These are phyloP conservation scores for Silene noctiflora DNA, from an alignment of 179 eudicot genomes.

Conservation along the genomic window DNA sequence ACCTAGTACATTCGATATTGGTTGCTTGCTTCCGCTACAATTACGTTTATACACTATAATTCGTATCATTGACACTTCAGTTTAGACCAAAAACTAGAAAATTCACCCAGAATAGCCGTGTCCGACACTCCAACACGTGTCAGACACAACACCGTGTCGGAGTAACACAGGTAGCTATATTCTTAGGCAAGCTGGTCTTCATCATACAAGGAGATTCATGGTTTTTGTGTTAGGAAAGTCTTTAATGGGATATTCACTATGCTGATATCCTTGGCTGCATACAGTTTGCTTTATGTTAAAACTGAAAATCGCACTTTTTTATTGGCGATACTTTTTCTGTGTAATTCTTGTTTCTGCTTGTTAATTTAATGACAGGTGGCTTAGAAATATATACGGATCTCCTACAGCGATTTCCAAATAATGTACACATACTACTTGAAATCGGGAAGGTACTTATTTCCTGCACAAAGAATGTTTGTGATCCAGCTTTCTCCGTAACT, in stretches of 20 bases:
- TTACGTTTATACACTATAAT: no score
- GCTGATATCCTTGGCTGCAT: not conserved
- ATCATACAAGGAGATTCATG: not conserved
- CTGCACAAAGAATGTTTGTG: not conserved
- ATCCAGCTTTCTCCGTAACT: not conserved
- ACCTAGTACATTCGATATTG: no score
- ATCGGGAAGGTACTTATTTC: conserved; percentile 63
- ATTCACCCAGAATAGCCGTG: no score
- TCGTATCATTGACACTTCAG: no score
- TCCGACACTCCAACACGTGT: no score
- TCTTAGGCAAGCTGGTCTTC: not conserved
- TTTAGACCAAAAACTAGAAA: no score
- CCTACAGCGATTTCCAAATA: conserved; percentile 83
- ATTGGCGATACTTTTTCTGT: not conserved
- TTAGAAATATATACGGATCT: conserved; percentile 75
- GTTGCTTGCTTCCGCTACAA: no score
- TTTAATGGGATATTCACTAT: not conserved
- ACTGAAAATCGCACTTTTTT: not conserved
- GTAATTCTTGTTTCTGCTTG: not conserved
- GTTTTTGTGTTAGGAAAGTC: not conserved
- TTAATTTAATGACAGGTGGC: conserved; percentile 58
- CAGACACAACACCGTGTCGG: no score
- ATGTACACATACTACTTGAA: conserved; percentile 78
- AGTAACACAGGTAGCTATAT: no score
- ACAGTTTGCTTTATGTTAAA: not conserved